Evolutionary conservation across 306 rosid genomes (phyloP).

Genomic region (Prunus kanzakura): DNA sequence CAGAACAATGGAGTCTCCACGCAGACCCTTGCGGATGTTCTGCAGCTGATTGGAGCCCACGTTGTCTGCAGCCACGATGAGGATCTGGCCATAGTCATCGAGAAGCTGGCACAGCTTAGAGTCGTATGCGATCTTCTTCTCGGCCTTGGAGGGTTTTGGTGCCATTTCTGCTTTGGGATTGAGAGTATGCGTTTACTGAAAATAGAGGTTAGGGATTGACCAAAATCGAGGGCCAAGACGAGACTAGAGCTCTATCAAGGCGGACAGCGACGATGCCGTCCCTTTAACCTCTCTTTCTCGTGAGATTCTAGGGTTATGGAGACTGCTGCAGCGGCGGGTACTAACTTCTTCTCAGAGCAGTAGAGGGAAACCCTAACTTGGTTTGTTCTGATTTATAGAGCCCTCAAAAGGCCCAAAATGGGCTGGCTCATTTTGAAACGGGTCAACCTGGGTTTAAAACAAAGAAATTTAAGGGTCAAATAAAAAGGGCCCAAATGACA

Average conservation of each 20-base stretch:
- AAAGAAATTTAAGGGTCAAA: no score
- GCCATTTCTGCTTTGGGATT: neutral
- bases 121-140: constrained; percentile 75
- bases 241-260: constrained; percentile 51
- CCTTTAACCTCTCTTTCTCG: constrained; percentile 53
- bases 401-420: no score
- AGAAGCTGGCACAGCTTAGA: constrained; percentile 66
- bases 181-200: neutral
- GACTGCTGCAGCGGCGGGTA: no score
- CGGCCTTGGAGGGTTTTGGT: constrained; percentile 68
- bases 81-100: constrained; percentile 68
- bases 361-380: no score
- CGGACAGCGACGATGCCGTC: constrained; percentile 69
- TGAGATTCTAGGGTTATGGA: constrained; percentile 5
- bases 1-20: constrained; percentile 81
- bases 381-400: no score
- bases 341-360: no score
- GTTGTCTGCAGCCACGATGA: constrained; percentile 80
- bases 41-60: constrained; percentile 92
- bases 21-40: constrained; percentile 69
- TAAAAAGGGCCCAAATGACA: no score
- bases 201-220: neutral
- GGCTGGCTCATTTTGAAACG: no score
- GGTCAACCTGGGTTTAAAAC: no score
- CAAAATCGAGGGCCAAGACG: constrained; percentile 84